These are phyloP conservation scores for Saturnispora hagleri DNA, from an alignment of 805 yeast species.

Conservation along the genomic window DNA sequence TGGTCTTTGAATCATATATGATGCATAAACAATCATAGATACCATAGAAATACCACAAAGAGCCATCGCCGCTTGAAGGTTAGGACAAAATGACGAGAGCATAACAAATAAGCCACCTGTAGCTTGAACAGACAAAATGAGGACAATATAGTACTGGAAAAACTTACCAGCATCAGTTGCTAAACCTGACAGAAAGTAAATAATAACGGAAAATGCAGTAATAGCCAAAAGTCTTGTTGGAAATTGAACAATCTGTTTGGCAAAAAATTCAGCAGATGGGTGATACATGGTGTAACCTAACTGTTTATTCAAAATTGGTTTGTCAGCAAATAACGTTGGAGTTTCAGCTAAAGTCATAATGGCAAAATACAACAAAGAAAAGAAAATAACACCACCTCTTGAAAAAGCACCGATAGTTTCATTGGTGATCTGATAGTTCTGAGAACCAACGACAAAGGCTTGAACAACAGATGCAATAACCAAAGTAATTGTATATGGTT, in stretches of 20 bases:
- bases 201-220: constrained; percentile 34
- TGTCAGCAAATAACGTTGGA: constrained; percentile 46
- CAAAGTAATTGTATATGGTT: constrained; percentile 41
- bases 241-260: constrained; percentile 45
- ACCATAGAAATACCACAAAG: constrained; percentile 48
- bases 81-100: constrained; percentile 40
- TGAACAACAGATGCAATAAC: constrained; percentile 43
- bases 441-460: constrained; percentile 52
- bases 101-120: constrained; percentile 45
- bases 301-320: constrained; percentile 57
- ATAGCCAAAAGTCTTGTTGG: constrained; percentile 47
- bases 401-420: constrained; percentile 26
- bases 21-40: constrained; percentile 49
- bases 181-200: constrained; percentile 46
- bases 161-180: constrained; percentile 46
- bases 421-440: constrained; percentile 20
- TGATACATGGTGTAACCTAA: constrained; percentile 54
- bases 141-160: constrained; percentile 22
- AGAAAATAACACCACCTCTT: constrained; percentile 57
- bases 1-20: constrained; percentile 51
- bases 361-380: constrained; percentile 49
- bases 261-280: constrained; percentile 57
- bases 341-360: constrained; percentile 56
- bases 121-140: constrained; percentile 26
- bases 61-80: constrained; percentile 48